Evolutionary conservation across 2,329 filamentous ascomycete species (phyloP), one percentile per base, ranked within the genome.

Genomic region (Fusarium equiseti): DNA sequence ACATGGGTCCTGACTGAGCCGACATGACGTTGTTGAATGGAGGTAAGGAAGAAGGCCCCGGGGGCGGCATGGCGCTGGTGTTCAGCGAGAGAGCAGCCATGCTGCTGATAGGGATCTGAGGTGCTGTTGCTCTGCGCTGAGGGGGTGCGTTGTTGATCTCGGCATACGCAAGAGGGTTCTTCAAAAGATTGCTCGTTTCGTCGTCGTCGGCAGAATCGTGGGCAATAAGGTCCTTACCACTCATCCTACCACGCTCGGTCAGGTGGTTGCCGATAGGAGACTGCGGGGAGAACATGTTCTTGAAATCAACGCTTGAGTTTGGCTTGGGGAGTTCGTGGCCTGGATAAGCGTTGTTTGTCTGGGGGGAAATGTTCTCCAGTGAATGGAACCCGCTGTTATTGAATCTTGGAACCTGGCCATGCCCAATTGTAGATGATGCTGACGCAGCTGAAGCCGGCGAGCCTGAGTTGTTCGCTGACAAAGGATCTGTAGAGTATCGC

Each of bases 11-110:
- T 45, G 80, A 69, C 59, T 85, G 81, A 3, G 81, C 78, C 16
- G 84, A 81, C 38, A 84, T 70, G 10, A 77, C 77, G 22, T 76
- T 78, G 70, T 82, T 79, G 51, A 84, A 86, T 2, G 79, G 81
- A 29, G 87, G 83, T 67, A 90, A 78, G 2, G 88, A 86, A 8
- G 89, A 84, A 6, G 89, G 85, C 10, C 79, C 81, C 8, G 76
- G 66, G 15, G 84, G 84, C 15, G 78, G 70, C 13, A 84, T 83
- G 50, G 83, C 86, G n/a, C 72, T 81, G 11, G 92, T 93, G 74
- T 91, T 91, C 60, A 97, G 82, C 11, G 92, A 92, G 56, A 97
- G 83, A 50, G 84, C 87, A 38, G 86, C 86, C 82, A 97, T 91
- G 35, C 89, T 90, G 67, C 85, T 83, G 27, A 92, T 87, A 10